Evolutionary conservation across 495 filamentous ascomycete species (phyloP).

Genomic region (Gamarada debralockiae): DNA sequence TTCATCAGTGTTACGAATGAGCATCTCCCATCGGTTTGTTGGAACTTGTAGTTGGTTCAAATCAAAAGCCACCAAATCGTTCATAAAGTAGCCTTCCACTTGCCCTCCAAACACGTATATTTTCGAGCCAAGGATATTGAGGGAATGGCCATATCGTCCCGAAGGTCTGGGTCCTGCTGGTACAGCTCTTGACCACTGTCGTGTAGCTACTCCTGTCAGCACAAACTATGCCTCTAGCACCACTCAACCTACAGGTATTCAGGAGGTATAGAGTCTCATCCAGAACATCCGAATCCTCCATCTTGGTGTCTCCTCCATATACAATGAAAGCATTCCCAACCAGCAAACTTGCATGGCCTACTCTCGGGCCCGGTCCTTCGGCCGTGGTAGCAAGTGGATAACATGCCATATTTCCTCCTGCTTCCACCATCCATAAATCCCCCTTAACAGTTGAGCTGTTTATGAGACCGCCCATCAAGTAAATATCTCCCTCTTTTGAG

Average conservation of each 20-base stretch:
- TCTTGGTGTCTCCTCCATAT: slow-evolving; percentile 97
- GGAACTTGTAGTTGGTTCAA: slow-evolving; percentile 87
- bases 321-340: slow-evolving; percentile 99
- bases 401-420: slow-evolving; percentile 80
- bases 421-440: slow-evolving; percentile 97
- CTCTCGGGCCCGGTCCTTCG: slow-evolving; percentile 91
- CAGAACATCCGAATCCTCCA: slow-evolving; percentile 83
- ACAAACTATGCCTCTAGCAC: neutral
- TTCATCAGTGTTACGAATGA: slow-evolving; percentile 73
- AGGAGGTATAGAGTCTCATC: slow-evolving; percentile 96
- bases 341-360: slow-evolving; percentile 90
- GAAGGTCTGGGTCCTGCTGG: slow-evolving; percentile 78
- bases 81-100: slow-evolving; percentile 96
- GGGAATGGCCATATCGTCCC: slow-evolving; percentile 91
- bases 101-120: slow-evolving; percentile 98
- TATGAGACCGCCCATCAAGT: slow-evolving; percentile 95
- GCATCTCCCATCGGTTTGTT: slow-evolving; percentile 87
- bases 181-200: slow-evolving; percentile 93
- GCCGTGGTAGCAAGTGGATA: slow-evolving; percentile 87
- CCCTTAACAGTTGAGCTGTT: slow-evolving; percentile 93
- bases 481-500: slow-evolving; percentile 95
- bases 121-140: slow-evolving; percentile 94
- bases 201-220: slow-evolving; percentile 61
- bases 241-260: slow-evolving; percentile 79
- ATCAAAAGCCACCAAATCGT: slow-evolving; percentile 96